Percentiles rank a stretch among this genome's conserved stretches.
Conservation (phyloP, 257 asterid species). For the Knoxia roxburghii region DNA sequence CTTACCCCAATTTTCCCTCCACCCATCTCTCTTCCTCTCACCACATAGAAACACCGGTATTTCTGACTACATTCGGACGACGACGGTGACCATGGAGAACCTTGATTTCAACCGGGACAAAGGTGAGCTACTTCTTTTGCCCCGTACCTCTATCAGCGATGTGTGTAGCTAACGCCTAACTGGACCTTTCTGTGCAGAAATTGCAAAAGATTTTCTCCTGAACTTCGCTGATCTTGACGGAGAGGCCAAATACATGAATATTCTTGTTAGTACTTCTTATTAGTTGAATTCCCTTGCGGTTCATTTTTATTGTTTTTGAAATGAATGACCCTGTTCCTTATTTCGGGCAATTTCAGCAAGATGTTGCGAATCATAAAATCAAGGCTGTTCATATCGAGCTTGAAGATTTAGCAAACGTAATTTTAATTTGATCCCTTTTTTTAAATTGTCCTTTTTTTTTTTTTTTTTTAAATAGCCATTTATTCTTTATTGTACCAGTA, state of each 20-base stretch:
- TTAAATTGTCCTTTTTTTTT: neutral
- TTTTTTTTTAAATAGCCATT: neutral
- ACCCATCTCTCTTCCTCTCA: neutral
- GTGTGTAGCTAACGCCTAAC: neutral
- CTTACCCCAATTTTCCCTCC: too few relatives aligned
- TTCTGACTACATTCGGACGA: constrained; percentile 9
- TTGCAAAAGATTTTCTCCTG: constrained; percentile 68
- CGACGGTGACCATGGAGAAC: constrained; percentile 42
- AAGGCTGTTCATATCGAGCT: constrained; percentile 83
- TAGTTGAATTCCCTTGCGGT: neutral
- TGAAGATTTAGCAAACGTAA: constrained; percentile 72
- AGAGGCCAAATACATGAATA: constrained; percentile 61
- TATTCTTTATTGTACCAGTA: constrained; percentile 33
- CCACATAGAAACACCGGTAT: constrained; percentile 10
- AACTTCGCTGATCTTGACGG: constrained; percentile 67
- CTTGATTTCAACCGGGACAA: constrained; percentile 61
- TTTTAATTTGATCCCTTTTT: neutral
- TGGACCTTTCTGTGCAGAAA: constrained; percentile 33
- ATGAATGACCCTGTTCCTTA: neutral
- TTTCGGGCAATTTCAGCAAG: constrained; percentile 50
- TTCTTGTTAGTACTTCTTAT: constrained; percentile 49
- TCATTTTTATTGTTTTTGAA: neutral
- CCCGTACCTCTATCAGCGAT: neutral
- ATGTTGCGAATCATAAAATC: constrained; percentile 79
- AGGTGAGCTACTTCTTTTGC: constrained; percentile 32